Conservation (phyloP, 345 rosid species). For the Nasturtium officinale region DNA sequence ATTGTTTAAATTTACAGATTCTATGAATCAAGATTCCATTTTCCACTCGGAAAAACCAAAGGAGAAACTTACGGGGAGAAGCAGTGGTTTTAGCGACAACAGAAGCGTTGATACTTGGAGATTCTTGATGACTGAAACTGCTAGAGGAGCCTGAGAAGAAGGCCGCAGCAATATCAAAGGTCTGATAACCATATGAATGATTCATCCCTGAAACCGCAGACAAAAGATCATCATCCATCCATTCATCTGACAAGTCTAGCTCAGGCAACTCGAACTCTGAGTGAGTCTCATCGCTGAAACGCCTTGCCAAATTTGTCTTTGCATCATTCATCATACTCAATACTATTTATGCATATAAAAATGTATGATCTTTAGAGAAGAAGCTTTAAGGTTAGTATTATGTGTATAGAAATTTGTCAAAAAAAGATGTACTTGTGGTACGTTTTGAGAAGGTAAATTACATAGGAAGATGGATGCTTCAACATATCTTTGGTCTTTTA, state of each 20-base stretch:
- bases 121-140: conserved; percentile 30
- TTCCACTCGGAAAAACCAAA: not conserved
- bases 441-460: conserved; percentile 29
- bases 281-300: conserved; percentile 37
- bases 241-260: conserved; percentile 53
- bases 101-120: conserved; percentile 20
- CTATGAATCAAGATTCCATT: conserved; percentile 11
- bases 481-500: conserved; percentile 6
- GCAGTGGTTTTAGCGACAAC: conserved; percentile 15
- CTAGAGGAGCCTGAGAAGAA: conserved; percentile 42
- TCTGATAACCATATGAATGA: conserved; percentile 47
- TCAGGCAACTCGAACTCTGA: conserved; percentile 59
- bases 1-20: not conserved
- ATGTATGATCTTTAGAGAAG: conserved; percentile 15
- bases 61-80: conserved; percentile 41
- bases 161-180: conserved; percentile 31
- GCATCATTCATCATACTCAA: conserved; percentile 26
- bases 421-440: conserved; percentile 9
- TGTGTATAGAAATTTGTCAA: not conserved
- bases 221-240: conserved; percentile 55
- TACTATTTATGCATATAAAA: not conserved
- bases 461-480: conserved; percentile 33
- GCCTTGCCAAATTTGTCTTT: conserved; percentile 28
- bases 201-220: conserved; percentile 42
- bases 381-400: conserved; percentile 31